Evolutionary conservation across 228 moss, liverwort and hornwort genomes (phyloP).

Genomic region (Sphagnum fallax): DNA sequence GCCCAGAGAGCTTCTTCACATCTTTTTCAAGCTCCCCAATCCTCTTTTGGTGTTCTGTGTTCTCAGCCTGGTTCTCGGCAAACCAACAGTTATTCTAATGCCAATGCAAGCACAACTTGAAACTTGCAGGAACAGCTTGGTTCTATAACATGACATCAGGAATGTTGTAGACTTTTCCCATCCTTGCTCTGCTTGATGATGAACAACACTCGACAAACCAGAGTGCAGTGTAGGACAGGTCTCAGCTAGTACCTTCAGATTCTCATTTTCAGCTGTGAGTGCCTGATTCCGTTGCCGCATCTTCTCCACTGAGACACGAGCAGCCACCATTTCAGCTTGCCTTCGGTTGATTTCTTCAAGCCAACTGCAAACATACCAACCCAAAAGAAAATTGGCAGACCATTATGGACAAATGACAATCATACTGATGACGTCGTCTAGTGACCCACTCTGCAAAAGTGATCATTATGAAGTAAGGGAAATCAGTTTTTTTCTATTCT

Average conservation of each 20-base stretch:
- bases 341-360: constrained; percentile 81
- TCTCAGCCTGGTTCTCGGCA: constrained; percentile 27
- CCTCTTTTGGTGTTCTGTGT: constrained; percentile 17
- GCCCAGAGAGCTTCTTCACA: constrained; percentile 58
- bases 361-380: constrained; percentile 47
- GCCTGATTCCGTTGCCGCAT: constrained; percentile 63
- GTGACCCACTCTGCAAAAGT: too few species aligned
- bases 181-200: too few species aligned
- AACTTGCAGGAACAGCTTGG: too few species aligned
- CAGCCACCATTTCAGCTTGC: constrained; percentile 85
- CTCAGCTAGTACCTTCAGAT: constrained; percentile 42
- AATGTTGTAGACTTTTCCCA: too few species aligned
- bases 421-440: too few species aligned
- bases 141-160: too few species aligned
- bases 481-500: too few species aligned
- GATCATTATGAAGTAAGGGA: too few species aligned
- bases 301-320: constrained; percentile 78
- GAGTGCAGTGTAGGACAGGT: too few species aligned
- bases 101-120: background rate
- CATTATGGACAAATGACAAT: too few species aligned
- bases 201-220: too few species aligned
- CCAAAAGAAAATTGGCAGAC: too few species aligned
- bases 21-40: constrained; percentile 45
- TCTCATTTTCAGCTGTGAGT: constrained; percentile 63
- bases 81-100: background rate